Percentiles rank a stretch among this genome's conserved stretches.
Conservation (phyloP, 768 basidiomycete species). For the Pleurotus pulmonarius region DNA sequence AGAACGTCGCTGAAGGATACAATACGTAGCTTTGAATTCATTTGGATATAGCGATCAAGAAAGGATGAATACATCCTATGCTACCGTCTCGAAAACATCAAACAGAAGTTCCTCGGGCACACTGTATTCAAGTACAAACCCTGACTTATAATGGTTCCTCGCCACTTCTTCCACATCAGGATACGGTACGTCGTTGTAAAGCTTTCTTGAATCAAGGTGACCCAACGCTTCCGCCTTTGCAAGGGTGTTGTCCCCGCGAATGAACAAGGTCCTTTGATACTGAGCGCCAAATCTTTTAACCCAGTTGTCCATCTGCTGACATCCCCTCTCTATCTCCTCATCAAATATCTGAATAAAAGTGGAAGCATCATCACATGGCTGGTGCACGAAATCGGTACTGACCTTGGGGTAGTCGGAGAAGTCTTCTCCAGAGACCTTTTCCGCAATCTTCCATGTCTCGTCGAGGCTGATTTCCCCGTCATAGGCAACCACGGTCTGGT, state of each 20-base stretch:
- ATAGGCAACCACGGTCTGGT: conserved; percentile 22
- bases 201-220: conserved; percentile 22
- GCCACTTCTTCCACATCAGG: conserved; percentile 18
- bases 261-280: conserved; percentile 19
- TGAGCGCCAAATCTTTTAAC: neutral
- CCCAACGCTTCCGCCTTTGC: conserved; percentile 18
- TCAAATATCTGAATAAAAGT: conserved; percentile 2
- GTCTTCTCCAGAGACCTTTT: conserved; percentile 19
- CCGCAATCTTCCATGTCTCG: conserved; percentile 17
- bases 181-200: conserved; percentile 23
- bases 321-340: neutral
- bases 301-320: neutral
- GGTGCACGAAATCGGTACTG: neutral
- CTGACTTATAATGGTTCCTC: conserved; percentile 16
- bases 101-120: neutral
- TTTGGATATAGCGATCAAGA: too few species aligned
- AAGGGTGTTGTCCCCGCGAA: conserved; percentile 25
- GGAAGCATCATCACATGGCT: neutral
- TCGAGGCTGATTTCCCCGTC: conserved; percentile 21
- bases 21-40: too few species aligned
- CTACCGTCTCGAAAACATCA: neutral
- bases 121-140: neutral
- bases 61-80: too few species aligned
- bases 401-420: conserved; percentile 11
- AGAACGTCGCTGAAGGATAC: too few species aligned